Base-by-base conservation (phyloP, 768 basidiomycete genomes). In the Melanogaster broomeanus region DNA sequence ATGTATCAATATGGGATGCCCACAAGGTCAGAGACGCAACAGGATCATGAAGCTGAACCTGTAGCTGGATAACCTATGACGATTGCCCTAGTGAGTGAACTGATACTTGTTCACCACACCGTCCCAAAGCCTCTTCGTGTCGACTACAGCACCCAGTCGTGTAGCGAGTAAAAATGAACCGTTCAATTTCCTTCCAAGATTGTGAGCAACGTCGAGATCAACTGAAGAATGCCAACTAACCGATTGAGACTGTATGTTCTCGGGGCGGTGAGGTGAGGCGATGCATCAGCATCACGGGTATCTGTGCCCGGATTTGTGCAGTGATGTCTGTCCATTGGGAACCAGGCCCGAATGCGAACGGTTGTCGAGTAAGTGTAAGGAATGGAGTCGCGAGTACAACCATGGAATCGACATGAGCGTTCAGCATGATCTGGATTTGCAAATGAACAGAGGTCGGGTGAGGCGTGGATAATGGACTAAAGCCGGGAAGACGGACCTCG, bases 161-260 rank as follows among this genome's bases (percentile, higher is more conserved):
- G 88, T 81, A 7, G 90, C 89, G 2, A 93, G 75, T 53, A 93
- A 69, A 67, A 93, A 92, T 5, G 87, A 82, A 0, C 90, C 90
- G 56, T 90, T 90, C 62, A 93, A 60, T 76, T 93, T 93, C 62
- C 90, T 61, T 52, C n/a, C n/a, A 24, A 31, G 3, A 25, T 42
- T 16, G 16, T 55, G 3, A 54, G 42, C 35, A 35, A 27, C 34
- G n/a, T 31, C n/a, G 8, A 33, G 15, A 28, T 40, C 4, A 8
- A 19, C 34, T 12, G 25, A n/a, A 39, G 2, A n/a, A 4, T n/a
- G 1, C n/a, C 9, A 4, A 65, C 80, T 49, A 54, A 87, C 88
- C 93, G 74, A 67, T 99, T 98, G 48, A 98, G 72, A 67, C 90
- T 93, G 68, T 98, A 98, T 1, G 96, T 98, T 98, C 95, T 51